Evolutionary conservation across 176 grass and related monocot species (phyloP).

Genomic region (Zoysia japonica): DNA sequence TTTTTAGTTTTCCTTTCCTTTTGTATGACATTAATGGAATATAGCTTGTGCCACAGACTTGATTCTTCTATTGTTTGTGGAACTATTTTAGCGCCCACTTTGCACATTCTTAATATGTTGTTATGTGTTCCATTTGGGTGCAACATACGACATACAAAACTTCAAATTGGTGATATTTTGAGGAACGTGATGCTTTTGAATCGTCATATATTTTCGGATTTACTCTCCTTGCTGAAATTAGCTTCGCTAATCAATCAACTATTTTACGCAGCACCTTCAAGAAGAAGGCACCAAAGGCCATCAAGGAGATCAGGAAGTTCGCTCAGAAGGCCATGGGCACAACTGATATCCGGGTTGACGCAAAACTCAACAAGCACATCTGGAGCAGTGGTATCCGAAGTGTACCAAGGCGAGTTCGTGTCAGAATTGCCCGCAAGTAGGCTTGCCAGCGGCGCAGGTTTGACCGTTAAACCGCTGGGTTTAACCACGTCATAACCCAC

Average conservation of each 20-base stretch:
- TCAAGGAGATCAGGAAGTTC: conserved; percentile 94
- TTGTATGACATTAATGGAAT: conserved; percentile 48
- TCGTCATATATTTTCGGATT: not conserved
- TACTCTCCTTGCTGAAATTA: no score
- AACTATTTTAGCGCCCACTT: conserved; percentile 9
- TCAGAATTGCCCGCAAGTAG: conserved; percentile 69
- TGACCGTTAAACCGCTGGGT: no score
- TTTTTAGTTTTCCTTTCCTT: conserved; percentile 22
- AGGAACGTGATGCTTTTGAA: not conserved
- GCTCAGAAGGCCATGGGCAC: conserved; percentile 91
- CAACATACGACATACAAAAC: not conserved
- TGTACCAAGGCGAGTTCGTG: conserved; percentile 79
- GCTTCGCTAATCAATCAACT: no score
- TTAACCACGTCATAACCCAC: no score
- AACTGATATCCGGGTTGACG: conserved; percentile 66
- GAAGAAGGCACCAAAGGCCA: conserved; percentile 91
- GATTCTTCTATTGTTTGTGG: not conserved
- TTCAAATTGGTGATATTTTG: not conserved
- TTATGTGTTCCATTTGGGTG: conserved; percentile 51
- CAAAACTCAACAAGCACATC: conserved; percentile 98
- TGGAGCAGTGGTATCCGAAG: conserved; percentile 86
- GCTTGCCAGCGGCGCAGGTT: no score
- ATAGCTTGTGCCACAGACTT: conserved; percentile 41
- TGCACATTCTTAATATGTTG: not conserved
- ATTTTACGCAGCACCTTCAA: conserved; percentile 67